phyloP scores from a whole-genome alignment of 345 rosid genomes.

The Sapria himalayana region DNA sequence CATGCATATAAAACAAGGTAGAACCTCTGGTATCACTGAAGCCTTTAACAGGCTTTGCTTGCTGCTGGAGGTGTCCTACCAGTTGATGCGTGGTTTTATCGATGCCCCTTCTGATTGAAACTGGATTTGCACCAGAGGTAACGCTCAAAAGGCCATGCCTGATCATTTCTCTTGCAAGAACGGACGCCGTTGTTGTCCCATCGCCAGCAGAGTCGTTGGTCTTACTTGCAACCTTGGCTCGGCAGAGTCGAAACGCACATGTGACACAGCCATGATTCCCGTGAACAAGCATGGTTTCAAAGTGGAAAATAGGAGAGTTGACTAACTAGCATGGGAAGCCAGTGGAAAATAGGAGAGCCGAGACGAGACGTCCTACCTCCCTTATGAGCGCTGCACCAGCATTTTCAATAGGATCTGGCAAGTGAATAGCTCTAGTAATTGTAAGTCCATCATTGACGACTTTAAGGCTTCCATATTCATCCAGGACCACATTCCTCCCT shows the following conservation, averaged over 20 bases:
- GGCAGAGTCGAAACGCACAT: neutral
- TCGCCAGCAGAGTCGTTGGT: conserved; percentile 98
- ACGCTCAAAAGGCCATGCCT: conserved; percentile 72
- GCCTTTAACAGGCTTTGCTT: conserved; percentile 65
- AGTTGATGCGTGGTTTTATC: conserved; percentile 67
- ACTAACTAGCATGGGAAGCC: too few relatives aligned
- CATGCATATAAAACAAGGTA: too few relatives aligned
- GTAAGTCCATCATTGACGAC: conserved; percentile 98
- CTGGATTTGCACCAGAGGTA: conserved; percentile 93
- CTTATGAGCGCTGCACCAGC: conserved; percentile 97
- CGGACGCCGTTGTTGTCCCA: conserved; percentile 90
- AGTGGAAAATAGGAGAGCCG: too few relatives aligned
- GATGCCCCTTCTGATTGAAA: conserved; percentile 70
- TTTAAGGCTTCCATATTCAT: conserved; percentile 89
- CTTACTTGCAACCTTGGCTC: conserved; percentile 75
- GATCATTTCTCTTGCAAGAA: conserved; percentile 86
- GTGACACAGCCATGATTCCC: too few relatives aligned
- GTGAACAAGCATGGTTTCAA: too few relatives aligned
- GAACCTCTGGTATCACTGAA: conserved; percentile 78
- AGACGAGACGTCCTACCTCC: conserved; percentile 54
- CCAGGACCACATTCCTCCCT: conserved; percentile 94
- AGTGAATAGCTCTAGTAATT: conserved; percentile 84
- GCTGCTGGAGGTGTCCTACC: conserved; percentile 71
- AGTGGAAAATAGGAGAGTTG: too few relatives aligned
- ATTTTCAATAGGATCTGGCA: conserved; percentile 89